A percentile compares a stretch with the other conserved stretches of the same genome.
These are phyloP conservation scores for Eimeria praecox DNA, from an alignment of 169 alveolate species.

Conservation along the genomic window DNA sequence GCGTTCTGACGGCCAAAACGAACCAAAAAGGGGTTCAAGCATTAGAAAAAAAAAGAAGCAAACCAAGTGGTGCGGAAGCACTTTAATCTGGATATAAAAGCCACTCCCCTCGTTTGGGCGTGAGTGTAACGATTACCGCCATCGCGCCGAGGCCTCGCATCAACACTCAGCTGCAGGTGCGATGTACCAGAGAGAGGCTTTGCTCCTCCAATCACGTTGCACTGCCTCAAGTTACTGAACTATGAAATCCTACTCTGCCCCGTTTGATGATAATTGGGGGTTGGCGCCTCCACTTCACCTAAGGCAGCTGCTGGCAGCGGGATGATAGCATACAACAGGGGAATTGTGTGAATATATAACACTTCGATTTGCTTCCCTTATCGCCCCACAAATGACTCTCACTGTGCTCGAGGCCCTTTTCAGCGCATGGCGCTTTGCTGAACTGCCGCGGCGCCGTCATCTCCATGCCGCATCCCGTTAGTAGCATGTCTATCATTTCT, in stretches of 20 bases:
- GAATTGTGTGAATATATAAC: neutral
- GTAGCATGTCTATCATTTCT: neutral
- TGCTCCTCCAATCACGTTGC: too few relatives aligned
- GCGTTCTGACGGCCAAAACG: neutral
- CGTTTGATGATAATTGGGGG: neutral
- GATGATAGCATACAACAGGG: neutral
- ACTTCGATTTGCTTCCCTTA: neutral
- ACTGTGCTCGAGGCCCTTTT: neutral
- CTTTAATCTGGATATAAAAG: too few relatives aligned
- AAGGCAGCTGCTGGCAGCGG: neutral
- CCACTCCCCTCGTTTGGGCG: neutral
- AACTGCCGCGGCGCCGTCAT: neutral
- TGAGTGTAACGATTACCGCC: neutral
- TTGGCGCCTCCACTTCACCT: neutral
- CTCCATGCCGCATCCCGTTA: neutral
- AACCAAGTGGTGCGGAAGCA: neutral
- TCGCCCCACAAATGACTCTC: neutral
- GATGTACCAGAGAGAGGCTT: too few relatives aligned
- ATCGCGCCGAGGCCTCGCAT: neutral
- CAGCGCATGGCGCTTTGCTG: neutral
- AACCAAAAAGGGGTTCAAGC: neutral
- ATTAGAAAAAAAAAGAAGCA: too few relatives aligned
- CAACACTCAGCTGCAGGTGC: too few relatives aligned
- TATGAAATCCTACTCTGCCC: too few relatives aligned
- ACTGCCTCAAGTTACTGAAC: too few relatives aligned